Base-by-base conservation (phyloP, 208 protist species). In the Crithidia expoeki region DNA sequence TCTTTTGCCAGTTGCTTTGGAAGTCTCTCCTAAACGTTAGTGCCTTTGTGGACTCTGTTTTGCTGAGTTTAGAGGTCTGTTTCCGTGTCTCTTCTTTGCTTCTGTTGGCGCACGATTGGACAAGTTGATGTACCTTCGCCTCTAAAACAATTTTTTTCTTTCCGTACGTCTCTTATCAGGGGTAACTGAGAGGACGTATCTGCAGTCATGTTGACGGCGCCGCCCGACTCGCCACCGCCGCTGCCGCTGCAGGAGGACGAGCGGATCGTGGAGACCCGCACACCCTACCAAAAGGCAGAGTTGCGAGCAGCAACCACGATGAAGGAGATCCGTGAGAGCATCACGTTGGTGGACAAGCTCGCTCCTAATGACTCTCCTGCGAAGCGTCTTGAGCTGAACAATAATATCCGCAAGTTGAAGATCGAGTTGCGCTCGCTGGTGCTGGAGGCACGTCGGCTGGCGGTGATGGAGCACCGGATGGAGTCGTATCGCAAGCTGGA, bases 271-370 rank as follows among this genome's bases (percentile, higher is more conserved):
- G 66, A 25, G 2, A 74, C 42, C 4, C 33, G 30, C 2, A 40
- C 71, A n/a, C 62, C 71, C 0, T 86, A 92, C 52, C 67, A 77
- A 21, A 44, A 53, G 57, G 70, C 53, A 44, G 74, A 89, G 72
- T 55, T 81, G 49, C 34, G 57, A 17, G 76, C 70, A 4, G 73
- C 68, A n/a, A 68, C 53, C 4, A 40, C 32, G 1, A 86, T 90
- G 80, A 64, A 74, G 6, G 34, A 52, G 11, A 81, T 92, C 12
- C 77, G 83, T 21, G 81, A 86, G 57, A 67, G 68, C 53, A 71
- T 89, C 25, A 76, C 73, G 23, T 63, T 80, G 50, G 64, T 92
- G 12, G 81, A 89, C 59, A 56, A 40, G 36, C 57, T 82, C 32
- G 47, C 61, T 0, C 6, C 55, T 9, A 30, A 33, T 2, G 67